Percentiles rank a stretch among this genome's conserved stretches.
These are phyloP conservation scores for Aspergillus tamarii DNA, from an alignment of 2,329 filamentous ascomycete species.

Conservation along the genomic window DNA sequence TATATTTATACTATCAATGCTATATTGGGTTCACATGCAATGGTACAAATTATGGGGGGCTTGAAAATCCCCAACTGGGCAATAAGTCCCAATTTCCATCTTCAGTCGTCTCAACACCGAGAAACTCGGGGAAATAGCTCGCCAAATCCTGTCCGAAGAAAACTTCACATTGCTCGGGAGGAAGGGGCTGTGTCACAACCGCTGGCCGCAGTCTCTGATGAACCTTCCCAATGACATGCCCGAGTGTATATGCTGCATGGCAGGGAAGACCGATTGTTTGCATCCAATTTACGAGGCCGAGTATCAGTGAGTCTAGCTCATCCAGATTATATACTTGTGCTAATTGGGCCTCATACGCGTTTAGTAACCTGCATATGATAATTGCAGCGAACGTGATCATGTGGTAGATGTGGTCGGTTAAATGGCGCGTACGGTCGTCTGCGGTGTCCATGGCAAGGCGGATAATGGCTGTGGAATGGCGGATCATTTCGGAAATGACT, in stretches of 20 bases:
- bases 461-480: slow-evolving; percentile 45
- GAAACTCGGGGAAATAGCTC: slow-evolving; percentile 36
- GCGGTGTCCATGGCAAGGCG: slow-evolving; percentile 48
- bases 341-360: slow-evolving; percentile 41
- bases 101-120: slow-evolving; percentile 33
- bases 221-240: slow-evolving; percentile 39
- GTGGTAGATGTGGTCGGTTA: slow-evolving; percentile 53
- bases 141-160: slow-evolving; percentile 25
- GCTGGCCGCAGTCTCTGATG: slow-evolving; percentile 39
- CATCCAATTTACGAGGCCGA: slow-evolving; percentile 44
- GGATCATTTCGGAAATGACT: slow-evolving; percentile 46
- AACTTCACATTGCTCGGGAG: neutral
- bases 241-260: slow-evolving; percentile 47
- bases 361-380: slow-evolving; percentile 38
- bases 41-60: slow-evolving; percentile 6
- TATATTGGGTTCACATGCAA: neutral
- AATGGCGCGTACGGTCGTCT: slow-evolving; percentile 49
- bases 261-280: slow-evolving; percentile 47
- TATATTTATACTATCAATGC: neutral
- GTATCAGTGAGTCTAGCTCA: slow-evolving; percentile 39
- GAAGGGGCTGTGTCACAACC: neutral
- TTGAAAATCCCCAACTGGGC: slow-evolving; percentile 31
- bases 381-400: slow-evolving; percentile 50
- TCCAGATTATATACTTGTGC: slow-evolving; percentile 33
- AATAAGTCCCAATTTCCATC: slow-evolving; percentile 34